A percentile compares a stretch with the other conserved stretches of the same genome.
Conservation (phyloP, 2,329 filamentous ascomycete genomes). For the Beauveria varroae region DNA sequence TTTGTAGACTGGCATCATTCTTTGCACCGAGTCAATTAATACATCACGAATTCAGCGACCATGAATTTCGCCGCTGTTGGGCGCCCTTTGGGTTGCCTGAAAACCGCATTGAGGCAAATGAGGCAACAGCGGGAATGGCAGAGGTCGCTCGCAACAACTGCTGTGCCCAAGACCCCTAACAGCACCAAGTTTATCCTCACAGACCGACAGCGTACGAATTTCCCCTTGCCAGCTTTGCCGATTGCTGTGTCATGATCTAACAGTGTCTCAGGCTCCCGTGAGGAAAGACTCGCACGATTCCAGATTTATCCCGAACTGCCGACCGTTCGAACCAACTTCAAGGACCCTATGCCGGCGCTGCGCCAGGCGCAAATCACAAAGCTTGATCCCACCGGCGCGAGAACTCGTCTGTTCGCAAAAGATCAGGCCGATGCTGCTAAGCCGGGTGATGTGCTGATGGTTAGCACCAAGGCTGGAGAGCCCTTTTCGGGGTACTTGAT, state of each 20-base stretch:
- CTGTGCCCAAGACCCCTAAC: slow-evolving; percentile 15
- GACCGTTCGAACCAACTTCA: slow-evolving; percentile 46
- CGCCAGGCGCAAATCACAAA: slow-evolving; percentile 59
- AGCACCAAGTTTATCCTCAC: slow-evolving; percentile 21
- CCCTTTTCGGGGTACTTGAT: slow-evolving; percentile 86
- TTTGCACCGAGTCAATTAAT: slow-evolving; percentile 6
- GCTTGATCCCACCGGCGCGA: slow-evolving; percentile 79
- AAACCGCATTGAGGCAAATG: slow-evolving; percentile 52
- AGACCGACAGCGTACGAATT: slow-evolving; percentile 28
- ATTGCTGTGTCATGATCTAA: slow-evolving; percentile 11
- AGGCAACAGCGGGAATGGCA: slow-evolving; percentile 38
- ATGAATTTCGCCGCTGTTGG: slow-evolving; percentile 56
- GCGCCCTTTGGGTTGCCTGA: slow-evolving; percentile 66
- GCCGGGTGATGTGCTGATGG: slow-evolving; percentile 84
- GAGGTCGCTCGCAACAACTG: slow-evolving; percentile 41
- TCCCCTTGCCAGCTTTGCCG: not conserved
- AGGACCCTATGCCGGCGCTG: slow-evolving; percentile 62
- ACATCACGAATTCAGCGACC: slow-evolving; percentile 18
- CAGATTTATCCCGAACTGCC: slow-evolving; percentile 49
- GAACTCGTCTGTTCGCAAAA: slow-evolving; percentile 72
- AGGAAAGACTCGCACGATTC: slow-evolving; percentile 33
- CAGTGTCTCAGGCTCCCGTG: slow-evolving; percentile 24
- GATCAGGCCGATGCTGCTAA: slow-evolving; percentile 71
- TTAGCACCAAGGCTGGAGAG: slow-evolving; percentile 72
- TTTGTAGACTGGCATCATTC: not conserved